Base-by-base conservation (phyloP, 768 basidiomycete genomes). In the Russula brevipes region DNA sequence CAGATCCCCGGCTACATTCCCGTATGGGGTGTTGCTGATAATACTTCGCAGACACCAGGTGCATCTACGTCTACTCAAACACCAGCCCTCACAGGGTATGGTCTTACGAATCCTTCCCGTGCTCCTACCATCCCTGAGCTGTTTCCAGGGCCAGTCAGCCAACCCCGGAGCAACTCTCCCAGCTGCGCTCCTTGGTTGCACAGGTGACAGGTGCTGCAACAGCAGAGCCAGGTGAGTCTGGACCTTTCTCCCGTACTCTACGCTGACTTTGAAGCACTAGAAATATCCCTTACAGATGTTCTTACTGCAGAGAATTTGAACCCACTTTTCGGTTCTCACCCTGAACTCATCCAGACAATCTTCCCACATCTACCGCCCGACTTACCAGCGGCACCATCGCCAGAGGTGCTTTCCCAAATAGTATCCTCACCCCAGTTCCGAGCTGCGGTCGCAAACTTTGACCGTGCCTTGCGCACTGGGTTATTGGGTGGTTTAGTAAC, bases 381-480 rank as follows among this genome's bases (percentile, higher is more conserved):
- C 73, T 79, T 92, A 9, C 86, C 87, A 0, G 74, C 81, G 16
- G 84, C 84, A 9, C 88, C 89, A 3, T 85, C 85, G 1, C 76
- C 82, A 3, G 86, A 92, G 57, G 85, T 78, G 3, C 77, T 97
- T 7, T 80, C 87, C 59, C 84, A 84, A 39, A 85, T 94, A 67
- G 84, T 95, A 64, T 82, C 85, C 74, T 90, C 89, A 1, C 88
- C 91, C 0, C 93, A 90, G 69, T 94, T 95, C 76, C 86, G 88
- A 63, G 77, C 83, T 5, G 87, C 90, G 1, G 89, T 94, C 19
- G 77, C 82, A 3, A 89, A 82, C 71, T 82, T 97, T 52, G 94
- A 97, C 71, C 86, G 88, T 70, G 94, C 92, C 6, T 77, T 97
- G 59, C 78, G 87, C 54, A 94, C 89, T 0, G 94, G 94, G 8